These are phyloP conservation scores for Xerophyta viscosa DNA, from an alignment of 106 monocot species.

Conservation along the genomic window DNA sequence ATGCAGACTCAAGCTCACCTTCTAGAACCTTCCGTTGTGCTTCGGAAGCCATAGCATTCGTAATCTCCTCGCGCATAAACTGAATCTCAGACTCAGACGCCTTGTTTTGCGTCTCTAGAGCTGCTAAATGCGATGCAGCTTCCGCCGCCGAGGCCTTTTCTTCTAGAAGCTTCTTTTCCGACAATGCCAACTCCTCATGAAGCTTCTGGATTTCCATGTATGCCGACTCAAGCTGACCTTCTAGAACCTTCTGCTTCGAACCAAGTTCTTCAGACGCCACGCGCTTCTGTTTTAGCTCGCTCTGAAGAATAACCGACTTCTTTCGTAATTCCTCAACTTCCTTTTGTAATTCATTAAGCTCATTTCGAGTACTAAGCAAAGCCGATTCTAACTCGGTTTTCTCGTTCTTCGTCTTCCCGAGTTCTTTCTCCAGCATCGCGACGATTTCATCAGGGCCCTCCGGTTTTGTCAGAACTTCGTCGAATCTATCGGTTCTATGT, in stretches of 20 bases:
- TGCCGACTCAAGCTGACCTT: constrained; percentile 6
- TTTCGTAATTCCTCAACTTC: constrained; percentile 5
- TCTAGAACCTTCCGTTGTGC: constrained; percentile 3
- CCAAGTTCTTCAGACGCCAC: constrained; percentile 5
- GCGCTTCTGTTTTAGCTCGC: neutral
- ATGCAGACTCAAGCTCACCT: constrained; percentile 4
- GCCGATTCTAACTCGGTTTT: constrained; percentile 16
- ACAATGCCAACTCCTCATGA: constrained; percentile 2
- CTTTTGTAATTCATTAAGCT: constrained; percentile 3
- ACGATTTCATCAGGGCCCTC: neutral
- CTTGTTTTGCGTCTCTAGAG: neutral
- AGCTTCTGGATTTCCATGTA: neutral
- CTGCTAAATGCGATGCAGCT: neutral
- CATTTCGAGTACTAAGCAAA: constrained; percentile 14
- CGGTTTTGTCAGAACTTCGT: constrained; percentile 7
- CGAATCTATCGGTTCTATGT: neutral
- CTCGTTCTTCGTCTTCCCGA: constrained; percentile 12
- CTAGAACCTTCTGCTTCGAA: neutral
- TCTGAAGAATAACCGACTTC: neutral
- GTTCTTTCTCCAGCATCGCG: constrained; percentile 20
- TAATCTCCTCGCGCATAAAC: neutral
- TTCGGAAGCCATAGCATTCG: neutral
- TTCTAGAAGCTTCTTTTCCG: constrained; percentile 11
- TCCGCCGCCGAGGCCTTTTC: neutral
- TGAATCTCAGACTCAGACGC: neutral